These are phyloP conservation scores for Isoetes engelmannii DNA, from an alignment of 83 land plant species.

Conservation along the genomic window DNA sequence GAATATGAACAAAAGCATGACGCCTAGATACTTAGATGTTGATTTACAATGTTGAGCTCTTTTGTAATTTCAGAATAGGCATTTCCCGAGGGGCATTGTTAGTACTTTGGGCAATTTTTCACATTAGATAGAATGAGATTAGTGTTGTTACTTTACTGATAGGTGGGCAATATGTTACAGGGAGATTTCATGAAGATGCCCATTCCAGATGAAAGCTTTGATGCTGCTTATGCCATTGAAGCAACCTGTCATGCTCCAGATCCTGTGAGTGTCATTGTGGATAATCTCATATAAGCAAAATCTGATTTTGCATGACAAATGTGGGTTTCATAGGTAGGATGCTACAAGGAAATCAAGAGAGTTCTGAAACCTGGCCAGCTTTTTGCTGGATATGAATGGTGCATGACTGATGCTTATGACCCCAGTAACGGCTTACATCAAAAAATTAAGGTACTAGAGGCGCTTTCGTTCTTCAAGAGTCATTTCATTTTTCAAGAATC, in stretches of 20 bases:
- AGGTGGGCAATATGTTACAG: conserved; percentile 29
- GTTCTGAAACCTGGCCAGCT: conserved; percentile 91
- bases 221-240: conserved; percentile 97
- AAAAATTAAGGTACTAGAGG: conserved; percentile 56
- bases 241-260: conserved; percentile 99
- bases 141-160: conserved; percentile 14
- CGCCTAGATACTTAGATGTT: background rate
- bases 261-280: conserved; percentile 42
- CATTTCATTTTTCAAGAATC: background rate
- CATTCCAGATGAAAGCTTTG: conserved; percentile 64
- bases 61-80: background rate
- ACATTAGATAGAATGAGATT: background rate
- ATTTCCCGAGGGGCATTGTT: background rate
- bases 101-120: too few species aligned
- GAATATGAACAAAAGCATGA: background rate
- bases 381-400: conserved; percentile 99
- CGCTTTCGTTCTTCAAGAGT: background rate
- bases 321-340: conserved; percentile 52
- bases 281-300: background rate
- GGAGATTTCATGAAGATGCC: conserved; percentile 99
- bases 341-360: conserved; percentile 82
- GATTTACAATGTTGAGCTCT: background rate
- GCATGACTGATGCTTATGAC: conserved; percentile 85
- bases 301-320: background rate
- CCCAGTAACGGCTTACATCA: conserved; percentile 67